Percentiles rank a stretch among this genome's conserved stretches.
These are phyloP conservation scores for Poronia punctata DNA, from an alignment of 495 filamentous ascomycete species.

Conservation along the genomic window DNA sequence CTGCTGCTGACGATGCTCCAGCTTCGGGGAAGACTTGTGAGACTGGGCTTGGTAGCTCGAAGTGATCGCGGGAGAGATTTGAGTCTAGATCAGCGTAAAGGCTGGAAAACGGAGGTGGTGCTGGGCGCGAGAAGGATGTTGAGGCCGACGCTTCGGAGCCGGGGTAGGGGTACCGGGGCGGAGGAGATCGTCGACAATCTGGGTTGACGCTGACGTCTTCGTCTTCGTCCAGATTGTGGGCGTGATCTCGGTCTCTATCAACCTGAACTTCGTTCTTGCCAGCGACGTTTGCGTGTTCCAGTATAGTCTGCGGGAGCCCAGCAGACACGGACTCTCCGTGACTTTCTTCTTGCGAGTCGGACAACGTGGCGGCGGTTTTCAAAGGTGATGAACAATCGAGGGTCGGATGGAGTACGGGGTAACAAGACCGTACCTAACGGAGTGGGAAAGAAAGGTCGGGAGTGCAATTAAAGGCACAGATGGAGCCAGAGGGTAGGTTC, in stretches of 20 bases:
- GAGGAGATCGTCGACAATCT: constrained; percentile 42
- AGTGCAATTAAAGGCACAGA: constrained; percentile 9
- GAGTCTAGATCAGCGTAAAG: constrained; percentile 38
- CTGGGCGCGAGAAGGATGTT: constrained; percentile 25
- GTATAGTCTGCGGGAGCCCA: constrained; percentile 31
- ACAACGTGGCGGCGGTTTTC: constrained; percentile 55
- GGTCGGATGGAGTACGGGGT: background rate
- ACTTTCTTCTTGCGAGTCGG: constrained; percentile 53
- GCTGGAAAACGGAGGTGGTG: constrained; percentile 39
- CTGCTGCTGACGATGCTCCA: constrained; percentile 45
- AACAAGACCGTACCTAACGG: background rate
- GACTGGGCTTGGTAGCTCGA: constrained; percentile 28
- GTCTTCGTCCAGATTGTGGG: constrained; percentile 31
- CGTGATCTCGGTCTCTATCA: constrained; percentile 16
- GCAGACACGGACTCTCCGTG: constrained; percentile 63
- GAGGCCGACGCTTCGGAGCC: constrained; percentile 58
- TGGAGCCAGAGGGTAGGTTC: constrained; percentile 10
- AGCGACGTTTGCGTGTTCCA: constrained; percentile 19
- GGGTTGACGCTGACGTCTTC: constrained; percentile 43
- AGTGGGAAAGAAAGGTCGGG: constrained; percentile 7
- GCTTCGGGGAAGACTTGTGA: constrained; percentile 52
- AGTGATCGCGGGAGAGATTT: constrained; percentile 27
- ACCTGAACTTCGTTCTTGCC: constrained; percentile 18
- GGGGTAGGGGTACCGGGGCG: constrained; percentile 49
- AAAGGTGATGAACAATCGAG: background rate